A percentile compares a stretch with the other conserved stretches of the same genome.
phyloP scores from a whole-genome alignment of 805 yeast genomes.

The Priceomyces fermenticarens region DNA sequence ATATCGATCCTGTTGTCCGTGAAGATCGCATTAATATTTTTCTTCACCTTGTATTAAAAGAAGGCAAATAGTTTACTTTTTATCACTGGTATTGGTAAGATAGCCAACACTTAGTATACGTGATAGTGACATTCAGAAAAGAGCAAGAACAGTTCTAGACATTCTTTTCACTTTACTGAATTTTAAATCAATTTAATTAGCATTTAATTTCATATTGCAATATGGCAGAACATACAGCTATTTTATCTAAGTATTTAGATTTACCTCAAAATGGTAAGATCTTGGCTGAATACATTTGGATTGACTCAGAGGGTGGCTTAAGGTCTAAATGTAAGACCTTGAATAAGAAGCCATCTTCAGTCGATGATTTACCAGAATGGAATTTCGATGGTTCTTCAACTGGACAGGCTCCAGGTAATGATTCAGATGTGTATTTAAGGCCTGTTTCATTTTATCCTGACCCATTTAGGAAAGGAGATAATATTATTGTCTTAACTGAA shows the following conservation, averaged over 20 bases:
- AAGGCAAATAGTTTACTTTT: no score
- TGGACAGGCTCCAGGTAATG: conserved; percentile 97
- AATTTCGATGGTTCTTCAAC: conserved; percentile 99
- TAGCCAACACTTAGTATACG: no score
- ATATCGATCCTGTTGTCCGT: no score
- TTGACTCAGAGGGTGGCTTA: conserved; percentile 85
- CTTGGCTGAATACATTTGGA: conserved; percentile 97
- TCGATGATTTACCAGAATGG: conserved; percentile 97
- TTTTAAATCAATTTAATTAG: no score
- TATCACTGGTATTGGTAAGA: no score
- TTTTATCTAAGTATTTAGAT: conserved; percentile 77
- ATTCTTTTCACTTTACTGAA: no score
- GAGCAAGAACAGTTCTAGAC: no score
- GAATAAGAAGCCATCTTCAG: conserved; percentile 57
- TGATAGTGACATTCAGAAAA: no score
- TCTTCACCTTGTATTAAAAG: no score
- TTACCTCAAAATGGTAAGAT: conserved; percentile 83
- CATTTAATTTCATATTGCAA: not conserved
- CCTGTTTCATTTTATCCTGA: conserved; percentile 96
- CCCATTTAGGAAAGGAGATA: conserved; percentile 97
- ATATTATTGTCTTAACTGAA: conserved; percentile 91
- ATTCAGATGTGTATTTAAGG: conserved; percentile 91
- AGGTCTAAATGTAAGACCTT: conserved; percentile 95
- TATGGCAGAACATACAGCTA: conserved; percentile 67
- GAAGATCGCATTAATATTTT: no score